Conservation (phyloP, 345 rosid species). For the Brassica carinata region DNA sequence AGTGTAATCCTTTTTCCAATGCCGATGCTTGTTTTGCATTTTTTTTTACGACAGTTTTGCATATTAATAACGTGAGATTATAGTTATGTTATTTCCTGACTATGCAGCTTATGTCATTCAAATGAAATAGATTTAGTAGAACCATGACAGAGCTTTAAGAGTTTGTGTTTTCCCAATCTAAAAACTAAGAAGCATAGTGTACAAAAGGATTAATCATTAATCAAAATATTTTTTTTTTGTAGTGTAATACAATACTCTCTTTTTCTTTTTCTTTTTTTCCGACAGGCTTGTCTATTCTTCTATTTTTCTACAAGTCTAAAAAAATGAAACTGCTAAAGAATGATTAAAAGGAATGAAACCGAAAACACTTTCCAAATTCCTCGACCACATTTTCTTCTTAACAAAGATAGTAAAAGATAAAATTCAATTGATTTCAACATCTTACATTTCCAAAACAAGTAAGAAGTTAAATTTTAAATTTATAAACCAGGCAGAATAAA, state of each 20-base stretch:
- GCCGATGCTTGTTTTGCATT: background rate
- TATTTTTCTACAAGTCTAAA: background rate
- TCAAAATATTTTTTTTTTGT: constrained; percentile 29
- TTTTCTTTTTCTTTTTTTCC: background rate
- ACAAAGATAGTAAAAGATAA: background rate
- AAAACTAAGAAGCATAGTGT: constrained; percentile 4
- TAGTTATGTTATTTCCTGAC: background rate
- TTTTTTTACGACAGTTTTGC: no score
- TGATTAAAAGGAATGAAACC: background rate
- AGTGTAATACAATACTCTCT: background rate
- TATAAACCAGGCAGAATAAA: background rate
- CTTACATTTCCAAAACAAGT: background rate
- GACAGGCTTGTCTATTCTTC: constrained; percentile 29
- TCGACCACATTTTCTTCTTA: constrained; percentile 31
- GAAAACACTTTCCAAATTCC: constrained; percentile 31
- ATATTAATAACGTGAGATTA: no score
- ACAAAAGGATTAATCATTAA: constrained; percentile 21
- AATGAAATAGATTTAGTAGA: background rate
- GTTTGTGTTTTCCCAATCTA: constrained; percentile 2
- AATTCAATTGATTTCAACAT: background rate
- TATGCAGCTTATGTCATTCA: background rate
- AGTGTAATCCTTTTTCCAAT: background rate
- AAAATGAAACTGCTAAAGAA: background rate
- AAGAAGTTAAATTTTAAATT: constrained; percentile 21
- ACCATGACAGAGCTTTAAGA: background rate